A percentile compares a stretch with the other conserved stretches of the same genome.
phyloP scores from a whole-genome alignment of 2,329 filamentous ascomycete species.

The Daldinia eschscholtzii region DNA sequence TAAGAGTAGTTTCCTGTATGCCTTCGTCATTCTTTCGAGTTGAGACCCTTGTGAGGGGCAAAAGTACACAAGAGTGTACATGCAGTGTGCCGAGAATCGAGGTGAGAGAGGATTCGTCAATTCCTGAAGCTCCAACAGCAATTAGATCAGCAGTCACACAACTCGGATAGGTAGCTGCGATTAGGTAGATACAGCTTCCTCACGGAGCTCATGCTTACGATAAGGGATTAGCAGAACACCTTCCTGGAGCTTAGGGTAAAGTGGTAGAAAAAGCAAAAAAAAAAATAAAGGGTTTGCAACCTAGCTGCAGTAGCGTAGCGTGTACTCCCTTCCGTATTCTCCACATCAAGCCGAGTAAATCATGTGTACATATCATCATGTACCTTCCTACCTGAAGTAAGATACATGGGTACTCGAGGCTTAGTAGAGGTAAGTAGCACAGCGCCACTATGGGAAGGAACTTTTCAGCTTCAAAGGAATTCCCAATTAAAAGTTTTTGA shows the following conservation, averaged over 20 bases:
- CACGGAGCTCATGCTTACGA: conserved; percentile 2
- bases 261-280: conserved; percentile 13
- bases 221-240: conserved; percentile 17
- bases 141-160: conserved; percentile 31
- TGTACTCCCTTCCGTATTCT: not conserved
- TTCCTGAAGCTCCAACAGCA: conserved; percentile 31
- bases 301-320: conserved; percentile 27
- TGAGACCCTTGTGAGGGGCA: conserved; percentile 30
- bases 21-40: conserved; percentile 37
- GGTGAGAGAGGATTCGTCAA: conserved; percentile 43
- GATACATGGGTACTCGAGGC: conserved; percentile 11
- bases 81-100: conserved; percentile 23
- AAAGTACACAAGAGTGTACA: conserved; percentile 12
- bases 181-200: not conserved
- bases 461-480: conserved; percentile 24
- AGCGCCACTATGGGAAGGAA: conserved; percentile 19
- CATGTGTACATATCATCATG: not conserved
- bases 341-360: conserved; percentile 13
- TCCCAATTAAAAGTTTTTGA: conserved; percentile 16
- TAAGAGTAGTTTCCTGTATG: conserved; percentile 23
- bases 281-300: conserved; percentile 7
- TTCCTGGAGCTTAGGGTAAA: conserved; percentile 9
- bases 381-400: not conserved
- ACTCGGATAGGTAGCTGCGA: conserved; percentile 32
- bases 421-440: conserved; percentile 14